These are phyloP conservation scores for Golubevia sp. DNA, from an alignment of 1,284 basidiomycete genomes.

Conservation along the genomic window DNA sequence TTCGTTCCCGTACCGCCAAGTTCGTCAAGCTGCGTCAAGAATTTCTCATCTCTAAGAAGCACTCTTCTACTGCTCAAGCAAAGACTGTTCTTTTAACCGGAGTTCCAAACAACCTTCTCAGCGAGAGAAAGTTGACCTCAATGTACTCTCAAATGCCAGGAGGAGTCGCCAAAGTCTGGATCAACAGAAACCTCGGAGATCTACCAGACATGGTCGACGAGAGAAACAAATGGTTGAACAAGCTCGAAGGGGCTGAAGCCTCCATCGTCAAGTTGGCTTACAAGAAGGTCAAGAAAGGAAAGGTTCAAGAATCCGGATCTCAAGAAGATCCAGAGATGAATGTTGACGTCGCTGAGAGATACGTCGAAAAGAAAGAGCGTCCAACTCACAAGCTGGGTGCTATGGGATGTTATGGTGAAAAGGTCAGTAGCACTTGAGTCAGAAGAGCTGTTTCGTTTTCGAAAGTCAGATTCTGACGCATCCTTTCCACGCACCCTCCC, in stretches of 20 bases:
- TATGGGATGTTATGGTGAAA: constrained; percentile 52
- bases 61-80: constrained; percentile 77
- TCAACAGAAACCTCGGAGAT: constrained; percentile 67
- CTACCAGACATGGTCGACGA: constrained; percentile 52
- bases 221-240: constrained; percentile 46
- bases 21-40: constrained; percentile 81
- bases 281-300: constrained; percentile 60
- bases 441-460: not conserved
- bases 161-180: constrained; percentile 85
- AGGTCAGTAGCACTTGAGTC: constrained; percentile 9
- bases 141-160: constrained; percentile 79
- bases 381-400: constrained; percentile 54
- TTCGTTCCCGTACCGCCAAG: constrained; percentile 78
- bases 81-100: constrained; percentile 87
- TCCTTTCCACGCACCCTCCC: too few species aligned
- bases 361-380: constrained; percentile 54
- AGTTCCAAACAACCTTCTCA: constrained; percentile 78
- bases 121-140: constrained; percentile 69
- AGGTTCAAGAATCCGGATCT: constrained; percentile 22
- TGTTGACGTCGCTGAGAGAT: constrained; percentile 43
- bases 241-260: constrained; percentile 53
- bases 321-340: constrained; percentile 30
- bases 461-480: not conserved
- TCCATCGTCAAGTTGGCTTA: constrained; percentile 50
- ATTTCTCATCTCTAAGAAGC: constrained; percentile 76